Evolutionary conservation across 495 filamentous ascomycete genomes (phyloP), one percentile per base, ranked within the genome.

Genomic region (Neurospora sp.): DNA sequence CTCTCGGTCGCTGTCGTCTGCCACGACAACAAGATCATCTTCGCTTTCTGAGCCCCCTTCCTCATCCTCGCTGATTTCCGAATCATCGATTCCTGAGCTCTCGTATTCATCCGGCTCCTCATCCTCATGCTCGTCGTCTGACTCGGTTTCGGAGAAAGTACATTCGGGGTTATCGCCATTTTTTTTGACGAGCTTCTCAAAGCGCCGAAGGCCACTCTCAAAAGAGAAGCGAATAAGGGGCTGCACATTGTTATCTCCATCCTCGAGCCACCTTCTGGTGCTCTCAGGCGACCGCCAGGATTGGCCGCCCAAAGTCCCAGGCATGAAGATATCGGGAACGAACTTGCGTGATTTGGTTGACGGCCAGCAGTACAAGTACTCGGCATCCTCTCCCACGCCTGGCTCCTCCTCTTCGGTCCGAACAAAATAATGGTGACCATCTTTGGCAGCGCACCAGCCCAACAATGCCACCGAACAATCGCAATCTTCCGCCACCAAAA

Each of bases 321-420:
- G n/a, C 9, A 11, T 11, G 43, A 6, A 7, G 48, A 17, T 3
- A 2, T 59, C 24, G 24, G 3, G 0, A 28, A 2, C 6, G 21
- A 59, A 77, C 5, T 74, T 31, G 34, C 5, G 43, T 24, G 74
- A 62, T 0, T 74, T 75, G 2, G 72, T 69, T 8, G 79, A 4
- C 3, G 79, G 81, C 83, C 83, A 85, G 71, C 80, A 82, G 45
- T 76, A 85, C 21, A 80, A 4, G 24, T 45, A 71, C 19, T 74
- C 70, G 11, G 74, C 17, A 62, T 77, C 70, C 9, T 76, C 71
- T 34, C 71, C 71, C 0, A 73, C 11, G 4, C 73, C 74, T 5
- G 43, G 17, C 5, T 73, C 11, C 36, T 78, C 73, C 71, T 82
- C 80, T 7, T 54, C 69, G 0, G 37, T 73, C 8, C 73, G 43